These are phyloP conservation scores for Hypericum perforatum DNA, from an alignment of 345 rosid species.

Conservation along the genomic window DNA sequence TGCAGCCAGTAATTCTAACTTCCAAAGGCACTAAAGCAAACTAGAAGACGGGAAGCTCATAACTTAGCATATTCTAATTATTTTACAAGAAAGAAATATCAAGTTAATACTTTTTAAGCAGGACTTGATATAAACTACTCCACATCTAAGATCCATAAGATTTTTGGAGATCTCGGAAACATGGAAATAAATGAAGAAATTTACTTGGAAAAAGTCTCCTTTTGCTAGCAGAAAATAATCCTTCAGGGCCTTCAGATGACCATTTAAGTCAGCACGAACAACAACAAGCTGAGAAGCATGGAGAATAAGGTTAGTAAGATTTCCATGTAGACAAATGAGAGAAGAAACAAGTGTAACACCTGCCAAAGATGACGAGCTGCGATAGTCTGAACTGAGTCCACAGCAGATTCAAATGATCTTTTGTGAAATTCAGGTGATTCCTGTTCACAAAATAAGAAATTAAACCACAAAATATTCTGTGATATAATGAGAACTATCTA, in stretches of 20 bases:
- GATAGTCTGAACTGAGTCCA: constrained; percentile 80
- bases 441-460: constrained; percentile 27
- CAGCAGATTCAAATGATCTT: constrained; percentile 74
- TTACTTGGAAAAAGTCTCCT: constrained; percentile 98
- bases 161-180: not conserved
- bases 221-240: constrained; percentile 93
- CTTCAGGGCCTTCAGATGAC: constrained; percentile 91
- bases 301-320: constrained; percentile 12
- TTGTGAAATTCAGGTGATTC: constrained; percentile 90
- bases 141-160: too few relatives aligned
- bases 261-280: constrained; percentile 82
- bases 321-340: constrained; percentile 5
- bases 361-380: constrained; percentile 99
- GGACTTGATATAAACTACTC: too few relatives aligned
- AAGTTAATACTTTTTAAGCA: too few relatives aligned
- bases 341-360: constrained; percentile 38
- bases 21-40: too few relatives aligned
- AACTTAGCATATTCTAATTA: too few relatives aligned
- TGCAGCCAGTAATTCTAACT: too few relatives aligned
- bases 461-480: constrained; percentile 8
- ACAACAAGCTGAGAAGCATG: constrained; percentile 71
- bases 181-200: constrained; percentile 2
- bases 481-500: not conserved
- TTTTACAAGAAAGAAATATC: too few relatives aligned
- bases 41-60: too few relatives aligned